Percentiles rank a stretch among this genome's conserved stretches.
These are phyloP conservation scores for Syzygium aqueum DNA, from an alignment of 345 rosid species.

Conservation along the genomic window DNA sequence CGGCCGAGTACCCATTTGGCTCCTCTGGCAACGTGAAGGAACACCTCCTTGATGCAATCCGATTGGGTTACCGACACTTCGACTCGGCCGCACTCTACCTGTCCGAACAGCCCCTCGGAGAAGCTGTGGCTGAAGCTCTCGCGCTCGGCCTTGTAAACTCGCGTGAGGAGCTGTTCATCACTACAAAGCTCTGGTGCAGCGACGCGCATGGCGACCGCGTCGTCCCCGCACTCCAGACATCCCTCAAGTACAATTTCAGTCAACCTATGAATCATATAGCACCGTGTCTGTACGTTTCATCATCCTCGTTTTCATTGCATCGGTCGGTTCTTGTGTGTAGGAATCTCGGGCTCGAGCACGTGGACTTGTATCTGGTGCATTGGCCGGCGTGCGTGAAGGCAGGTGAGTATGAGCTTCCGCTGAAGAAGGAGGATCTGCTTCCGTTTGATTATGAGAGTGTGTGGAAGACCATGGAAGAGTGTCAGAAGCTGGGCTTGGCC, in stretches of 20 bases:
- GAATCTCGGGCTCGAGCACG: slow-evolving; percentile 15
- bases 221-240: slow-evolving; percentile 12
- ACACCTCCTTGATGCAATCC: slow-evolving; percentile 14
- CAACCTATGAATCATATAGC: no score
- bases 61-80: slow-evolving; percentile 24
- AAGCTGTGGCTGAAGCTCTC: slow-evolving; percentile 23
- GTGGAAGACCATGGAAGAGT: slow-evolving; percentile 38
- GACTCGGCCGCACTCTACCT: slow-evolving; percentile 21
- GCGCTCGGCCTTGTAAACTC: slow-evolving; percentile 12
- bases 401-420: background rate
- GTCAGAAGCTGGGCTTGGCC: slow-evolving; percentile 17
- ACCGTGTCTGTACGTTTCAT: background rate
- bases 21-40: background rate
- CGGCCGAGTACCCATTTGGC: slow-evolving; percentile 3
- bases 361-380: slow-evolving; percentile 20
- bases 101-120: slow-evolving; percentile 21
- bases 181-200: slow-evolving; percentile 24
- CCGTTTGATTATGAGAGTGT: slow-evolving; percentile 8
- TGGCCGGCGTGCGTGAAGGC: slow-evolving; percentile 11
- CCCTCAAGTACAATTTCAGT: background rate
- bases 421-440: slow-evolving; percentile 1
- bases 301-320: background rate
- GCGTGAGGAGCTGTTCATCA: slow-evolving; percentile 24
- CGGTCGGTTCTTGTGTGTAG: background rate
- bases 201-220: slow-evolving; percentile 16